Evolutionary conservation across 2,329 filamentous ascomycete genomes (phyloP).

Genomic region (Neonectria punicea): DNA sequence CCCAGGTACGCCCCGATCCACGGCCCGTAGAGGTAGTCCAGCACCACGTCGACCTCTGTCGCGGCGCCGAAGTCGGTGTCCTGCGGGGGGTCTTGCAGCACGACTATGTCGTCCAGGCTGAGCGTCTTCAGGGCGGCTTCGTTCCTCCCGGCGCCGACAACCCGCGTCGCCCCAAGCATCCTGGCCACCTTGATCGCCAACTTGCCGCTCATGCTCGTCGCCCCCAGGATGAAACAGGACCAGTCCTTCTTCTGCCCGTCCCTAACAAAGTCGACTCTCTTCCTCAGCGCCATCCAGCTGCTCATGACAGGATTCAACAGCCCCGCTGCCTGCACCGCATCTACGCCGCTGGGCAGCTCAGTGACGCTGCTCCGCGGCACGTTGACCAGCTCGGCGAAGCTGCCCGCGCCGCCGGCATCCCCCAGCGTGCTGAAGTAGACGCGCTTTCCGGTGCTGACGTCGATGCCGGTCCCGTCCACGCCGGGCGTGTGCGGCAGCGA

Average conservation of each 20-base stretch:
- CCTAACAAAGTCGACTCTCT: conserved; percentile 51
- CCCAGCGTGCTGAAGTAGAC: conserved; percentile 59
- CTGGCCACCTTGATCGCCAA: conserved; percentile 61
- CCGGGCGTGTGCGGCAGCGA: conserved; percentile 63
- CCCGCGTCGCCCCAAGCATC: conserved; percentile 57
- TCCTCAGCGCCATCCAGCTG: conserved; percentile 66
- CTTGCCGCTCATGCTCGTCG: conserved; percentile 62
- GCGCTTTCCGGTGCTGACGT: conserved; percentile 55
- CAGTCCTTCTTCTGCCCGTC: conserved; percentile 49
- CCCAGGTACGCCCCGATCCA: conserved; percentile 54
- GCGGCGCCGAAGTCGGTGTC: conserved; percentile 59
- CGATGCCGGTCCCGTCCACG: conserved; percentile 62
- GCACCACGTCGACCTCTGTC: conserved; percentile 61
- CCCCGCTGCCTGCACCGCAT: conserved; percentile 62
- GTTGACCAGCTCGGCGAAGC: conserved; percentile 60
- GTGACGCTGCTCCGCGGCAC: conserved; percentile 52
- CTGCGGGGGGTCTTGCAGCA: conserved; percentile 51
- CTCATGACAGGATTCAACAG: conserved; percentile 65
- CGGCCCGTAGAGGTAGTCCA: conserved; percentile 68
- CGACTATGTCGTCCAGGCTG: conserved; percentile 58
- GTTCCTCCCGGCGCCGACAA: conserved; percentile 64
- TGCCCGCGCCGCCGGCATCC: conserved; percentile 50
- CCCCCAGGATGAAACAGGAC: conserved; percentile 63
- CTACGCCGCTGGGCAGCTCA: conserved; percentile 56
- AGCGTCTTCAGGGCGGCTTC: conserved; percentile 53